Evolutionary conservation across 2,329 filamentous ascomycete species (phyloP), one percentile per base, ranked within the genome.

Genomic region (Epichloe scottii): DNA sequence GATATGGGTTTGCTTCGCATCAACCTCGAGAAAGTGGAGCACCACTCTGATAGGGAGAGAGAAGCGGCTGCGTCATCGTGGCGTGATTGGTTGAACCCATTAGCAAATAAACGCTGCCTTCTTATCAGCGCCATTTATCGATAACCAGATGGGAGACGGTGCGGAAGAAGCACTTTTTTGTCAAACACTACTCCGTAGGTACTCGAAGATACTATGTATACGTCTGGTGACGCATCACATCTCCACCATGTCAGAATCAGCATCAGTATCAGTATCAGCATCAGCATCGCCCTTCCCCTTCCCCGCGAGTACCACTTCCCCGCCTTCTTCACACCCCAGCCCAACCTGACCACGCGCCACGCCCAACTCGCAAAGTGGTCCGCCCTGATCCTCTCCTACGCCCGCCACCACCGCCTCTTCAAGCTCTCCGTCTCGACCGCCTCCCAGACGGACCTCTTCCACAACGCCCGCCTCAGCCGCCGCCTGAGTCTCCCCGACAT

Each of bases 281-380:
- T 45, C 47, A 2, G 10, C 35, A 1, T 3, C 51, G 8, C 26
- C 45, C 21, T 52, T 54, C 8, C 14, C 46, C 39, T 84, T 81
- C 66, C 81, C 4, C 75, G 73, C 58, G 78, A 81, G 65, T 85
- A 89, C 76, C 72, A 73, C 70, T 91, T 89, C 72, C 87, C 87
- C 0, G 84, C 87, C 63, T 90, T 93, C 82, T 93, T 87, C 79
- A 89, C 85, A 51, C 81, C 81, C 50, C 87, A 93, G 68, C 79
- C 83, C 37, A 88, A 88, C 70, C 74, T 81, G 54, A 77, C 78
- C 33, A 91, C 86, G 10, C 83, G 78, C 63, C 79, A 84, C 68
- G 81, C 84, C 44, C 88, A 93, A 63, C 82, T 89, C 54, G 73
- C 78, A 53, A 90, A 90, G 69, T 98, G 93, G 93, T 82, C 85